Base-by-base conservation (phyloP, 169 alveolate species). In the Plasmodium fragile region DNA sequence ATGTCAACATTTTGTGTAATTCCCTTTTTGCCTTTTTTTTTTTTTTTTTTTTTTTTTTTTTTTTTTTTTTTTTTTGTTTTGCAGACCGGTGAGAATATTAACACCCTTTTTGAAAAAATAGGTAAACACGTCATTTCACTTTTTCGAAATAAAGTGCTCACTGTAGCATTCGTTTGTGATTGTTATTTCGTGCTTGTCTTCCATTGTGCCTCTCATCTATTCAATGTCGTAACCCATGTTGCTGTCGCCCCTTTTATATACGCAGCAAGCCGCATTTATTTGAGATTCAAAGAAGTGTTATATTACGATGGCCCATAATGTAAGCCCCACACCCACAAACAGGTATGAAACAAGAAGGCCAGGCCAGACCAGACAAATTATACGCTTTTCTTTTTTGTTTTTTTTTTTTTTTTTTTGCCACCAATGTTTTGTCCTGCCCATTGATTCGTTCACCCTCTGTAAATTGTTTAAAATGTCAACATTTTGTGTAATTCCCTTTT, bases 81-180 rank as follows among this genome's bases (percentile, higher is more conserved):
- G 43, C 92, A 95, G 96, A 95, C 96, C 32, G 96, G 96, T 71
- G 94, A 87, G 52, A 95, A 95, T 95, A 93, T 95, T 73, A 87
- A 82, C 41, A 80, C 93, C 45, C 90, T 95, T 41, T 95, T 95
- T 84, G 96, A 95, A 72, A 82, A 84, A 30, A 81, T 95, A 22
- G 96, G 96, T 95, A 52, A 25, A 65, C 36, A 18, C 36, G 36
- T 25, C 36, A 25, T 65, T 28, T 65, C 16, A 65, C n/a, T 65
- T 65, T 22, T 65, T 34, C 36, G 10, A 65, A 65, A 28, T 18
- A 49, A 49, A 49, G 22, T 13, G 18, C 1, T 49, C 59, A 49
- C 59, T 22, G 22, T 49, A 11, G 59, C 25, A 49, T 49, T 16
- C 25, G 1, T 49, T 16, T 49, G 18, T 49, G 75, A 65, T 65